These are phyloP conservation scores for Ophiocordyceps camponoti-leonardi DNA, from an alignment of 2,329 filamentous ascomycete genomes.

Conservation along the genomic window DNA sequence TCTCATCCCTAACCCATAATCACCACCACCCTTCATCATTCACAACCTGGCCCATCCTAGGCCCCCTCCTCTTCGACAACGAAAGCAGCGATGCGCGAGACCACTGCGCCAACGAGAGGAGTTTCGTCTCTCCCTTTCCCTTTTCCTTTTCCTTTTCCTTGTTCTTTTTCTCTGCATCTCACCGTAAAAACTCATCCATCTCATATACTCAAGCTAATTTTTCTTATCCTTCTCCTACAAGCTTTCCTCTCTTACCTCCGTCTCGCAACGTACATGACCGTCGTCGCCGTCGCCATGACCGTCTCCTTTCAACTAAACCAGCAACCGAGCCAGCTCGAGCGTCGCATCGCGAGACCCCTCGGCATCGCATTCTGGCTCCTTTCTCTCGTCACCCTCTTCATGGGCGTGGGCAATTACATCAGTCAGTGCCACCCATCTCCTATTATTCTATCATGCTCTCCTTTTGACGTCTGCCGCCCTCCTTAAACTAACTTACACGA, in stretches of 20 bases:
- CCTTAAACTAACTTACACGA: background rate
- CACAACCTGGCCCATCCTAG: conserved; percentile 43
- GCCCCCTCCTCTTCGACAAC: conserved; percentile 57
- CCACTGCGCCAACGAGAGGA: conserved; percentile 66
- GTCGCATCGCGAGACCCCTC: conserved; percentile 63
- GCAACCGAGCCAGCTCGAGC: conserved; percentile 52
- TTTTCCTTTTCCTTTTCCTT: background rate
- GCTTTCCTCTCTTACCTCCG: conserved; percentile 83
- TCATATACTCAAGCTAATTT: no score
- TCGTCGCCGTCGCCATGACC: conserved; percentile 80
- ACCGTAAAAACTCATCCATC: no score
- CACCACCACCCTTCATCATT: conserved; percentile 23
- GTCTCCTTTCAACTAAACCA: conserved; percentile 81
- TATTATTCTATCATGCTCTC: no score
- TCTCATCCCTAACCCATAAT: background rate
- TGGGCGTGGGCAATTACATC: conserved; percentile 77
- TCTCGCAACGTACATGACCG: conserved; percentile 74
- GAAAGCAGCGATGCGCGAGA: conserved; percentile 58
- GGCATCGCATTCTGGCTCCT: conserved; percentile 80
- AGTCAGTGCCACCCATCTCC: conserved; percentile 23
- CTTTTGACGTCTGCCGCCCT: background rate
- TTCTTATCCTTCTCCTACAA: conserved; percentile 9
- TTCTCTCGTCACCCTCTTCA: conserved; percentile 55
- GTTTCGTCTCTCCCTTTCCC: conserved; percentile 16
- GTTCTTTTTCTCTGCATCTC: no score